Evolutionary conservation across 2,329 filamentous ascomycete genomes (phyloP), one percentile per base, ranked within the genome.

Genomic region (Niveomyces coronatus): DNA sequence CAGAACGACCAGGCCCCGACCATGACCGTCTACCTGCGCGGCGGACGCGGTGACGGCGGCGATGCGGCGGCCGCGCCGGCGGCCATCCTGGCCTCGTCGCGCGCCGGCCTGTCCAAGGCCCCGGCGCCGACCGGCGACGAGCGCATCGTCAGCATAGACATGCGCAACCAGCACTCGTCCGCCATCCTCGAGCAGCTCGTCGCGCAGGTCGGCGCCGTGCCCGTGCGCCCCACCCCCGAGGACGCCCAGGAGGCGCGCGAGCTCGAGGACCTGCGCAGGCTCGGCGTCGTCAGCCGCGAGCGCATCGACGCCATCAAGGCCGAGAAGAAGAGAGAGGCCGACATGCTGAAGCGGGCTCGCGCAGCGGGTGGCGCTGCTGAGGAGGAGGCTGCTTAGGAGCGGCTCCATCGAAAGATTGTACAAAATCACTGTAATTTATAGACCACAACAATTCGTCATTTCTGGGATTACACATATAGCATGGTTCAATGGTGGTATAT

Each of bases 101-200:
- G 57, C 20, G 54, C 54, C 10, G 67, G 68, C 50, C 52, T 62
- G 35, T 65, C 65, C 49, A 64, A 65, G 40, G 71, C 71, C 1
- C 68, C 67, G 6, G 50, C 61, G 10, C 67, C 71, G 2, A 61
- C 58, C 24, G 55, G 64, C 34, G 61, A 62, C 41, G 73, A 77
- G 58, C 65, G 60, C 35, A 58, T 65, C 9, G 58, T 75, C 28
- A 63, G 64, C 32, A 71, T 81, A 48, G 68, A 80, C 47, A 82
- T 87, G 70, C 78, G 77, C 54, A 57, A 71, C 50, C 67, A 72
- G 49, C 65, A 65, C 42, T 77, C 76, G 30, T 62, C 67, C 3
- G 65, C 74, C 24, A 87, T 88, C 43, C 61, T 86, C 14, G 59
- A 68, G 34, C 67, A 74, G 41, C 67, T 88, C 37, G 54, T 86